Evolutionary conservation across 1,284 basidiomycete genomes (phyloP).

Genomic region (Marasmius tenuissimus): DNA sequence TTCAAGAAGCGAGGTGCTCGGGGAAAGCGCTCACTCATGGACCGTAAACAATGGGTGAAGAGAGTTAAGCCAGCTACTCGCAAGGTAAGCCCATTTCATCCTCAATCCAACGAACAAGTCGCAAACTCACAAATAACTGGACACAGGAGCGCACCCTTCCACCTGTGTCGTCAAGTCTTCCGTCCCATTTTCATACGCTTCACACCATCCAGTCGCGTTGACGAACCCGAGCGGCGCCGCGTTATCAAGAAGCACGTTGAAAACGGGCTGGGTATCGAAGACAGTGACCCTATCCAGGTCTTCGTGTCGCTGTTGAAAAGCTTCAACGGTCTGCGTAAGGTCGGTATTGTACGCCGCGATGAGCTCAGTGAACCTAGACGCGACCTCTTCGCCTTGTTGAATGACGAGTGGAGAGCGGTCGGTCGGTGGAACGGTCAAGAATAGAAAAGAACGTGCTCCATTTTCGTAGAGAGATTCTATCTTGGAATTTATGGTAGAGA

Average conservation of each 20-base stretch:
- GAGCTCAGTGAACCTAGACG: conserved; percentile 36
- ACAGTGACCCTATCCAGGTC: conserved; percentile 44
- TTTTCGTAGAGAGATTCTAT: conserved; percentile 51
- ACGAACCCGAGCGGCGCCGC: conserved; percentile 53
- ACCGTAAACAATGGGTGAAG: conserved; percentile 57
- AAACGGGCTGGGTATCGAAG: conserved; percentile 58
- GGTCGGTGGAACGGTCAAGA: conserved; percentile 66
- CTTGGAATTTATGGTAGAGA: conserved; percentile 28
- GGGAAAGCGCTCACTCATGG: conserved; percentile 41
- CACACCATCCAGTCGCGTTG: conserved; percentile 59
- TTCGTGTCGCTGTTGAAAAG: conserved; percentile 41
- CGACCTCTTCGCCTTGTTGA: conserved; percentile 43
- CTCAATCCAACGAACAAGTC: background rate
- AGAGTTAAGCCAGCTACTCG: conserved; percentile 50
- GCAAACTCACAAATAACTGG: conserved; percentile 58
- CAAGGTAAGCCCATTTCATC: background rate
- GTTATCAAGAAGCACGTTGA: conserved; percentile 56
- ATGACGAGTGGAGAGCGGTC: conserved; percentile 57
- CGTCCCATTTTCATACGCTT: conserved; percentile 59
- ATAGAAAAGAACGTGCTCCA: conserved; percentile 63
- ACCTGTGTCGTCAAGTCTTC: conserved; percentile 49
- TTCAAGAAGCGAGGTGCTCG: background rate
- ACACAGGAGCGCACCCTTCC: conserved; percentile 57
- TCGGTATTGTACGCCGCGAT: conserved; percentile 54
- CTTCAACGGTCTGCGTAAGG: conserved; percentile 35